Conservation (phyloP, 345 rosid species). For the Gossypium mustelinum region DNA sequence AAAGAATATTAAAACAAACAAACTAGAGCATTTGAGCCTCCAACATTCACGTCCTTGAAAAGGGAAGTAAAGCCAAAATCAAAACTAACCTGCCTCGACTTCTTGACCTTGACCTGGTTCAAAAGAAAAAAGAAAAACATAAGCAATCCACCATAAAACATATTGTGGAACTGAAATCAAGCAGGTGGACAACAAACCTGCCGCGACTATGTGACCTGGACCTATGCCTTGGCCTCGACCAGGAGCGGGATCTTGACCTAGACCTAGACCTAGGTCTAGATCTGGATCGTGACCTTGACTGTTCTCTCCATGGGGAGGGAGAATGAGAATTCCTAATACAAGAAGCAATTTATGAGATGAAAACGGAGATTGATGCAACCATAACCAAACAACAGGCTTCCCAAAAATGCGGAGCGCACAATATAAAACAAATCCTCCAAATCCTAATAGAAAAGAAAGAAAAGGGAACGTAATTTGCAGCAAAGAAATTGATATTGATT, state of each 20-base stretch:
- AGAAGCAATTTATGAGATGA: not conserved
- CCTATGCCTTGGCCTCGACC: slow-evolving; percentile 60
- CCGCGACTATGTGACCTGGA: slow-evolving; percentile 75
- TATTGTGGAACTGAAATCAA: slow-evolving; percentile 5
- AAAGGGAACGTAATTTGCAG: not conserved
- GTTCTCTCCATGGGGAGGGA: slow-evolving; percentile 65
- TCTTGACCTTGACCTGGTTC: slow-evolving; percentile 69
- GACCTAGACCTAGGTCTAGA: slow-evolving; percentile 47
- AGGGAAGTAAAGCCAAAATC: not conserved
- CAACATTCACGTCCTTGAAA: not conserved
- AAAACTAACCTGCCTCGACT: slow-evolving; percentile 43
- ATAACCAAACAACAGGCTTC: not conserved
- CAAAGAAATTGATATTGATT: not conserved
- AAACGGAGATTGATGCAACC: not conserved
- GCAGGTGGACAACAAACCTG: slow-evolving; percentile 49
- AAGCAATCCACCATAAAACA: not conserved
- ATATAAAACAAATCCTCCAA: not conserved
- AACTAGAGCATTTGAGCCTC: not conserved
- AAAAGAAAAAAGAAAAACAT: slow-evolving; percentile 20
- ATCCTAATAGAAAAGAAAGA: not conserved
- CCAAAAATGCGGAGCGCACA: not conserved
- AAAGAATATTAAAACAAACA: not conserved
- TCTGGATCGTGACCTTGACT: slow-evolving; percentile 37
- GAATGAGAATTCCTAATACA: slow-evolving; percentile 55
- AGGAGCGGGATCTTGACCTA: slow-evolving; percentile 58